Conservation (phyloP, 208 protist genomes). For the Leptomonas pyrrhocoris region DNA sequence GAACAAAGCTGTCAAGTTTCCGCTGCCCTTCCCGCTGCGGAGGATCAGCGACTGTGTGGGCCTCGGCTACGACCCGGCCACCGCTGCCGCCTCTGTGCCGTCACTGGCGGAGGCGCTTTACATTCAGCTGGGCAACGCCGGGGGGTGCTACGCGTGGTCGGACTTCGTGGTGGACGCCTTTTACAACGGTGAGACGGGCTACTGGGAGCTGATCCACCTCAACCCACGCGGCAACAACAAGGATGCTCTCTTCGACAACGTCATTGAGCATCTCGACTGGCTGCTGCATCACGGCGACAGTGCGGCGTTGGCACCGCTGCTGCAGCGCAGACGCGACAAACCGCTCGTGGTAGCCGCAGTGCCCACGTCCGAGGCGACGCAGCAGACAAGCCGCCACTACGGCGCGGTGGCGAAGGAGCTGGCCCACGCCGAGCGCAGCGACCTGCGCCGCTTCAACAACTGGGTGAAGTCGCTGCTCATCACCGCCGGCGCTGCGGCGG, state of each 20-base stretch:
- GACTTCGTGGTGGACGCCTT: slow-evolving; percentile 76
- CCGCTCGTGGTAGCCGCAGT: slow-evolving; percentile 14
- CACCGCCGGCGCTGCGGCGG: neutral
- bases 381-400: slow-evolving; percentile 67
- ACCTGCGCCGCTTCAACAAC: slow-evolving; percentile 77
- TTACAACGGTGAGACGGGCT: slow-evolving; percentile 58
- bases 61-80: slow-evolving; percentile 34
- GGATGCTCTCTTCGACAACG: slow-evolving; percentile 63
- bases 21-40: slow-evolving; percentile 64
- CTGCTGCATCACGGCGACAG: slow-evolving; percentile 37
- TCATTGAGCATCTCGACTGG: slow-evolving; percentile 66
- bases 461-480: slow-evolving; percentile 64
- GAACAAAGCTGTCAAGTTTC: slow-evolving; percentile 40
- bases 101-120: slow-evolving; percentile 59
- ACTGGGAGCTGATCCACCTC: slow-evolving; percentile 67
- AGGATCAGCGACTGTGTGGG: slow-evolving; percentile 68
- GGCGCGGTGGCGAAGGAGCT: slow-evolving; percentile 51
- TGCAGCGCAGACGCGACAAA: slow-evolving; percentile 15
- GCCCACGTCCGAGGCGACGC: slow-evolving; percentile 24
- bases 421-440: slow-evolving; percentile 41
- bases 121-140: slow-evolving; percentile 77
- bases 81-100: neutral
- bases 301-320: slow-evolving; percentile 16
- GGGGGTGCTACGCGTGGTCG: slow-evolving; percentile 82
- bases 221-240: slow-evolving; percentile 58